phyloP scores from a whole-genome alignment of 228 moss, liverwort and hornwort species.

The Sphagnum magellanicum region DNA sequence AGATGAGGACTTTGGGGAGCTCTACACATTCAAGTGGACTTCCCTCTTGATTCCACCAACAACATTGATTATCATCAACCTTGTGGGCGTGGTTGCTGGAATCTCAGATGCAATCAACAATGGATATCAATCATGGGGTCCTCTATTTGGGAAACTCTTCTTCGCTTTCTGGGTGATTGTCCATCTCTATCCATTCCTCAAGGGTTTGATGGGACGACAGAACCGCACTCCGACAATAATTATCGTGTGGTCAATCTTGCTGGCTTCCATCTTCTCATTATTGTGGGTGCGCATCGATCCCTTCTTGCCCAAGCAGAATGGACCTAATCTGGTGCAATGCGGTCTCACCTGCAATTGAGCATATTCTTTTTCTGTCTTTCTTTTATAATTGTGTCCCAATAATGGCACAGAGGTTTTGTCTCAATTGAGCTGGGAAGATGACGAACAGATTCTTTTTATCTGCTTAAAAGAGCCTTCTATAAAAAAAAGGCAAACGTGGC shows the following conservation, averaged over 20 bases:
- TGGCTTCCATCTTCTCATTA: conserved; percentile 84
- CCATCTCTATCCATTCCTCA: conserved; percentile 86
- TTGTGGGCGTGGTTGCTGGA: conserved; percentile 82
- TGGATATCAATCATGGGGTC: conserved; percentile 80
- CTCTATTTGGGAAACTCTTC: conserved; percentile 84
- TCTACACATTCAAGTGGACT: conserved; percentile 72
- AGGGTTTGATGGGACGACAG: conserved; percentile 86
- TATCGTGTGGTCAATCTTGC: conserved; percentile 78
- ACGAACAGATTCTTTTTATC: neutral
- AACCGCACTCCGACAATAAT: conserved; percentile 81
- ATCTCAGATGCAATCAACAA: conserved; percentile 86
- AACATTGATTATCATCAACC: conserved; percentile 64
- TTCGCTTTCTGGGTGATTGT: conserved; percentile 95
- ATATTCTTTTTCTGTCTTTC: neutral
- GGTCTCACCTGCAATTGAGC: conserved; percentile 52
- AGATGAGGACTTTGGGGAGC: conserved; percentile 67
- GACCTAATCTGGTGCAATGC: conserved; percentile 49
- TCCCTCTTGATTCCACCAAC: conserved; percentile 72
- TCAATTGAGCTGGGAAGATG: neutral
- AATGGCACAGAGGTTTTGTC: neutral
- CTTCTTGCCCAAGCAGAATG: conserved; percentile 36
- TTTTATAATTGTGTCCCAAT: neutral
- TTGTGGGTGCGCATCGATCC: conserved; percentile 77
- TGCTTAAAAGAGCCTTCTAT: neutral
- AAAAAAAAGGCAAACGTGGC: neutral